A percentile compares a stretch with the other conserved stretches of the same genome.
Evolutionary conservation across 2,329 filamentous ascomycete species (phyloP).

Genomic region (Tolypocladium tundrense): DNA sequence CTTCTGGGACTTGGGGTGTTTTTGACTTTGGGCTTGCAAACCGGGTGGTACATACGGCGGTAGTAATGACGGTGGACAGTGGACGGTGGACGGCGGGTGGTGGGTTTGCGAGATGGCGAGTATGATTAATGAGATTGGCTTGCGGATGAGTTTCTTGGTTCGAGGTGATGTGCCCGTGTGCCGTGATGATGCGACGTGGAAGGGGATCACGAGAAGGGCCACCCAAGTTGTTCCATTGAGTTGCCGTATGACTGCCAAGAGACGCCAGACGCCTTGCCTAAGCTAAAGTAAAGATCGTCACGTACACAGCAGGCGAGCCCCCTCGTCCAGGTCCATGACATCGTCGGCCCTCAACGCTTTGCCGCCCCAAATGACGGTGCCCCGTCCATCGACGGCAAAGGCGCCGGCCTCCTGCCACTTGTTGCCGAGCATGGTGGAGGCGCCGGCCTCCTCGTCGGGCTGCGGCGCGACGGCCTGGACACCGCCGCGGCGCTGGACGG

Average conservation of each 20-base stretch:
- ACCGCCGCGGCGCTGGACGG: conserved; percentile 27
- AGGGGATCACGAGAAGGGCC: not conserved
- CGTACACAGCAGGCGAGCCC: conserved; percentile 22
- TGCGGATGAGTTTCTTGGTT: not conserved
- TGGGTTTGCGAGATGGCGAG: not conserved
- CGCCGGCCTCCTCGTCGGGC: conserved; percentile 21
- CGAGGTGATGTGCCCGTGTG: not conserved
- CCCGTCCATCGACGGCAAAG: conserved; percentile 39
- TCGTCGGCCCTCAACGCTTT: conserved; percentile 39
- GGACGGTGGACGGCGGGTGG: not conserved
- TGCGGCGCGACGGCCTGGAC: conserved; percentile 11
- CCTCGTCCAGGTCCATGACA: conserved; percentile 43
- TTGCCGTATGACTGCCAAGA: too few relatives aligned
- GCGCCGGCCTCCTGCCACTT: conserved; percentile 46
- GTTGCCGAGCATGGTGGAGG: conserved; percentile 38
- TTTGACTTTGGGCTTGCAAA: not conserved
- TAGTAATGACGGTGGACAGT: not conserved
- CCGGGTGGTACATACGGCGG: not conserved
- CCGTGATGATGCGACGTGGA: not conserved
- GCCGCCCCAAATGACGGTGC: conserved; percentile 38
- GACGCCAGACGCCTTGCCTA: not conserved
- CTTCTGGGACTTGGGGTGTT: conserved; percentile 2
- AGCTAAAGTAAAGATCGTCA: not conserved
- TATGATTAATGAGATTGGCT: conserved; percentile 4
- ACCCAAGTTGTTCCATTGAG: not conserved